Conservation (phyloP, 2,329 filamentous ascomycete genomes). For the Cladorrhinum sp. region DNA sequence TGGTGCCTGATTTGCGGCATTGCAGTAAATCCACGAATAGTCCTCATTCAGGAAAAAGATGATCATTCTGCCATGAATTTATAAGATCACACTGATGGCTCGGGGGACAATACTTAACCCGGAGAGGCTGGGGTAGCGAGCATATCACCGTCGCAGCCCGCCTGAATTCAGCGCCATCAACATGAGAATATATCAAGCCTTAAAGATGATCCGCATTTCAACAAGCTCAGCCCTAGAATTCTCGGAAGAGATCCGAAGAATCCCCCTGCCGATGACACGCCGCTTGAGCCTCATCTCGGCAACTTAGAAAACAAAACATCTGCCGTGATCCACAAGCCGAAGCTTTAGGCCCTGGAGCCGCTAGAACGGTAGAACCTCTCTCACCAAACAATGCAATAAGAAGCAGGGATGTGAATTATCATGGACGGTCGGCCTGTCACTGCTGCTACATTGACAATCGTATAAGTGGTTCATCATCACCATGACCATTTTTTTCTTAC, state of each 20-base stretch:
- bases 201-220: not conserved
- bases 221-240: not conserved
- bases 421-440: not conserved
- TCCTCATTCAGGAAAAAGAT: not conserved
- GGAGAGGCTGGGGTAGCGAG: not conserved
- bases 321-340: slow-evolving; percentile 16
- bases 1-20: not conserved
- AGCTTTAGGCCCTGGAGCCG: slow-evolving; percentile 4
- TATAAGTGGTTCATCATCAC: not conserved
- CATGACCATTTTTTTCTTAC: not conserved
- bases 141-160: not conserved
- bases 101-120: not conserved
- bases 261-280: slow-evolving; percentile 9
- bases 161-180: not conserved
- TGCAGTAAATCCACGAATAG: not conserved
- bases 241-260: not conserved
- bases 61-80: not conserved
- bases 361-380: not conserved
- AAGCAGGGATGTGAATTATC: not conserved
- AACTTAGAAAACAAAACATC: slow-evolving; percentile 5
- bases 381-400: not conserved
- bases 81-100: not conserved
- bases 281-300: slow-evolving; percentile 13
- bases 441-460: not conserved
- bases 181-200: not conserved